A percentile compares a stretch with the other conserved stretches of the same genome.
Conservation (phyloP, 1,139 yeast species). For the Geotrichum fermentans region DNA sequence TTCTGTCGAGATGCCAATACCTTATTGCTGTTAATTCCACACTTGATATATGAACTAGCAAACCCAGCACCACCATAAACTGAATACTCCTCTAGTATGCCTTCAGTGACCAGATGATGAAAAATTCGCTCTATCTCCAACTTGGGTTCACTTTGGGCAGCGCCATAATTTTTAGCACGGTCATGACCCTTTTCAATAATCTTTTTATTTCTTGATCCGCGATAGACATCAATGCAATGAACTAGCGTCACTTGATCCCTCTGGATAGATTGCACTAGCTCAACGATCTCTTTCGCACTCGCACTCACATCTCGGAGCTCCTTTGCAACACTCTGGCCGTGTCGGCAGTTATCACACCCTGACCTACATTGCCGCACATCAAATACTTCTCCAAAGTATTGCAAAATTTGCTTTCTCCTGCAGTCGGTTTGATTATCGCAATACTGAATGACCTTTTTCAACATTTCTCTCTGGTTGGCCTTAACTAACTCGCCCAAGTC, state of each 20-base stretch:
- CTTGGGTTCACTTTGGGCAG: slow-evolving; percentile 58
- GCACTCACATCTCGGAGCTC: slow-evolving; percentile 65
- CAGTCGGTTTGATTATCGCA: slow-evolving; percentile 92
- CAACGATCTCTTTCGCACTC: slow-evolving; percentile 55
- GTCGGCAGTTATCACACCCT: slow-evolving; percentile 81
- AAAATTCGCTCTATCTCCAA: slow-evolving; percentile 76
- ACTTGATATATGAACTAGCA: slow-evolving; percentile 66
- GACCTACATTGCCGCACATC: slow-evolving; percentile 60
- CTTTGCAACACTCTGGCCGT: slow-evolving; percentile 44
- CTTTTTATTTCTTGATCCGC: slow-evolving; percentile 65
- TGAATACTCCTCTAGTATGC: slow-evolving; percentile 67
- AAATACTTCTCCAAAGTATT: slow-evolving; percentile 82
- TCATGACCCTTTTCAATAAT: slow-evolving; percentile 62
- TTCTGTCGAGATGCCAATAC: slow-evolving; percentile 45
- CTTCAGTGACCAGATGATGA: slow-evolving; percentile 65
- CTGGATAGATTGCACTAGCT: slow-evolving; percentile 55
- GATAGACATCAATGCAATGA: slow-evolving; percentile 76
- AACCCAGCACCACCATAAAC: slow-evolving; percentile 64
- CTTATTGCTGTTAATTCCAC: slow-evolving; percentile 50
- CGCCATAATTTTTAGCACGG: slow-evolving; percentile 57
- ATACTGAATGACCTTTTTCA: slow-evolving; percentile 81
- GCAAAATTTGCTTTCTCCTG: slow-evolving; percentile 79
- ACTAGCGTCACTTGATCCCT: slow-evolving; percentile 63
- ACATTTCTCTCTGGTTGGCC: slow-evolving; percentile 71
- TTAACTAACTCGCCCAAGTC: slow-evolving; percentile 57